These are phyloP conservation scores for Anthracocystis setariae DNA, from an alignment of 1,284 basidiomycete genomes.

Conservation along the genomic window DNA sequence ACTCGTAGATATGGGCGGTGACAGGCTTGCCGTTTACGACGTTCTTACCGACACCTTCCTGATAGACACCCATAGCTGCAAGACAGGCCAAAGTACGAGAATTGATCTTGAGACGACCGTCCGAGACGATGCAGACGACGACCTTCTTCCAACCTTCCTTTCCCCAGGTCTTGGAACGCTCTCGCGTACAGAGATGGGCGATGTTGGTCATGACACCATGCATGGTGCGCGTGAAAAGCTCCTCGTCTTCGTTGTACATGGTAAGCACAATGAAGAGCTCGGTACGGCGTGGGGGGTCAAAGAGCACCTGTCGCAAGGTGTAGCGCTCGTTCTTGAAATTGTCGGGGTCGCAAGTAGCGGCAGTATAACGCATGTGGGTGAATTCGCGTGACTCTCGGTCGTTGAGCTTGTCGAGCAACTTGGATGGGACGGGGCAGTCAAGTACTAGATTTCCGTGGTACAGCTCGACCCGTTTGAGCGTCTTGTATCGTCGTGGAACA, in stretches of 20 bases:
- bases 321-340: constrained; percentile 77
- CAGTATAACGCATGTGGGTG: constrained; percentile 74
- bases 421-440: constrained; percentile 63
- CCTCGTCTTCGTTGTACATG: constrained; percentile 64
- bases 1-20: constrained; percentile 89
- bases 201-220: constrained; percentile 67
- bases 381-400: constrained; percentile 84
- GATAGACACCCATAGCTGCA: constrained; percentile 83
- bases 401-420: constrained; percentile 73
- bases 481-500: constrained; percentile 64
- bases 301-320: constrained; percentile 62
- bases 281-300: constrained; percentile 61
- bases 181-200: constrained; percentile 79
- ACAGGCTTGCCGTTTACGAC: constrained; percentile 86
- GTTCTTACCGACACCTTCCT: constrained; percentile 92
- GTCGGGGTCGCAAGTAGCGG: constrained; percentile 74
- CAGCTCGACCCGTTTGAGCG: constrained; percentile 62
- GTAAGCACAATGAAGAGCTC: constrained; percentile 66
- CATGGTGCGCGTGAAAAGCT: constrained; percentile 63
- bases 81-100: constrained; percentile 91
- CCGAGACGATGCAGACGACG: constrained; percentile 79
- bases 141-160: constrained; percentile 94
- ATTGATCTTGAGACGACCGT: constrained; percentile 90
- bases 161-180: constrained; percentile 90
- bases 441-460: constrained; percentile 65